These are phyloP conservation scores for Carpinus viminea DNA, from an alignment of 306 rosid genomes.

Conservation along the genomic window DNA sequence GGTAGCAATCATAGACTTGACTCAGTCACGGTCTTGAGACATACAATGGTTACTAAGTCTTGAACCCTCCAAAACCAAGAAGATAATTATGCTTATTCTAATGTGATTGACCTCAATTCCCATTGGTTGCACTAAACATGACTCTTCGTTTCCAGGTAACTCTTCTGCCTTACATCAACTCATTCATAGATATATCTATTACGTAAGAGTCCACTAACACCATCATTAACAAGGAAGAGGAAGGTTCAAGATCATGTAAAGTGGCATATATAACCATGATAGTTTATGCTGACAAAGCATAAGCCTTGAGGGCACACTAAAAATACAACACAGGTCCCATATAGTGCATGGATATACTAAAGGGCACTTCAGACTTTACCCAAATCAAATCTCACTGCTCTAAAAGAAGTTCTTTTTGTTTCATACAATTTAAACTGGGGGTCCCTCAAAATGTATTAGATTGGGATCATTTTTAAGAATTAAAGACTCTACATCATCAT, in stretches of 20 bases:
- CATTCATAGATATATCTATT: background rate
- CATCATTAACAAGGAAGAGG: background rate
- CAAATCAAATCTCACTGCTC: background rate
- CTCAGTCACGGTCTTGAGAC: background rate
- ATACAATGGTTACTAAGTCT: background rate
- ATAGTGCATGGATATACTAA: background rate
- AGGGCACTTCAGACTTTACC: background rate
- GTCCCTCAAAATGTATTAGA: background rate
- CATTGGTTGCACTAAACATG: background rate
- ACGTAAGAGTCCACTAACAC: background rate
- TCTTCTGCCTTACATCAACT: background rate
- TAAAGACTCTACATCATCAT: background rate
- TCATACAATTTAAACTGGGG: background rate
- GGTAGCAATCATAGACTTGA: background rate
- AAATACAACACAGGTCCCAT: background rate
- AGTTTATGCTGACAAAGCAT: background rate
- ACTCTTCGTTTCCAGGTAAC: background rate
- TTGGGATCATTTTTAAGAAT: too few relatives aligned
- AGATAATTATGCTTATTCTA: background rate
- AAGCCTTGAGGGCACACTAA: background rate
- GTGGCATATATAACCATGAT: background rate
- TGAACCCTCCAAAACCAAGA: background rate
- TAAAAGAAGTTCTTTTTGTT: background rate
- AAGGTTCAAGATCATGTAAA: background rate
- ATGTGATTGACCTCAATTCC: background rate